Conservation (phyloP, 192 early-diverging fungal species). For the Chytriomyces sp. region DNA sequence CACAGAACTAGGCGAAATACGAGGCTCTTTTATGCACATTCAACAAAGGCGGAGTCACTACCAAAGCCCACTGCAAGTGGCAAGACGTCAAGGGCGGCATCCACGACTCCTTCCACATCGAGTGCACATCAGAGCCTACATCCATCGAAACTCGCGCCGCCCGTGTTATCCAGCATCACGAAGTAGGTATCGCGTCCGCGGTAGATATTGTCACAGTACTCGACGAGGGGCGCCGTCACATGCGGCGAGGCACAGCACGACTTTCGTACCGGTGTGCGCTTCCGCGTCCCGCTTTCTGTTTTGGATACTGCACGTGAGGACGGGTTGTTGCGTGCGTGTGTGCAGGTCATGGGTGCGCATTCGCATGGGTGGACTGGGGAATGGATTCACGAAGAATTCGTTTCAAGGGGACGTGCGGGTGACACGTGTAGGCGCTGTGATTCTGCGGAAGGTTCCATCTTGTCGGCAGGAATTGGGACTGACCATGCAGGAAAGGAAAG, state of each 20-base stretch:
- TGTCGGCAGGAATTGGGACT: too few species aligned
- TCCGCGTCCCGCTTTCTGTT: conserved; percentile 8
- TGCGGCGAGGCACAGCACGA: too few species aligned
- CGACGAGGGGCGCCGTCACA: too few species aligned
- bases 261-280: conserved; percentile 14
- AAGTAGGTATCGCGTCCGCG: not conserved
- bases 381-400: not conserved
- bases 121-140: not conserved
- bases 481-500: too few species aligned
- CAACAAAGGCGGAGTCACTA: conserved; percentile 18
- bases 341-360: conserved; percentile 21
- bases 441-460: too few species aligned
- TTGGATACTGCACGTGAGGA: conserved; percentile 5
- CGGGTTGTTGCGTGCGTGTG: not conserved
- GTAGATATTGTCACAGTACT: conserved; percentile 14
- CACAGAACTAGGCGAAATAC: conserved; percentile 39
- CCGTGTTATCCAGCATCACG: too few species aligned
- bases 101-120: conserved; percentile 37
- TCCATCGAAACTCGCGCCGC: too few species aligned
- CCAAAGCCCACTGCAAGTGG: conserved; percentile 31
- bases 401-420: not conserved
- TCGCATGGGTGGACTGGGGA: not conserved
- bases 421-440: too few species aligned
- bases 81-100: conserved; percentile 35
- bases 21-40: conserved; percentile 44